These are phyloP conservation scores for Pezicula radicicola DNA, from an alignment of 2,329 filamentous ascomycete genomes.

Conservation along the genomic window DNA sequence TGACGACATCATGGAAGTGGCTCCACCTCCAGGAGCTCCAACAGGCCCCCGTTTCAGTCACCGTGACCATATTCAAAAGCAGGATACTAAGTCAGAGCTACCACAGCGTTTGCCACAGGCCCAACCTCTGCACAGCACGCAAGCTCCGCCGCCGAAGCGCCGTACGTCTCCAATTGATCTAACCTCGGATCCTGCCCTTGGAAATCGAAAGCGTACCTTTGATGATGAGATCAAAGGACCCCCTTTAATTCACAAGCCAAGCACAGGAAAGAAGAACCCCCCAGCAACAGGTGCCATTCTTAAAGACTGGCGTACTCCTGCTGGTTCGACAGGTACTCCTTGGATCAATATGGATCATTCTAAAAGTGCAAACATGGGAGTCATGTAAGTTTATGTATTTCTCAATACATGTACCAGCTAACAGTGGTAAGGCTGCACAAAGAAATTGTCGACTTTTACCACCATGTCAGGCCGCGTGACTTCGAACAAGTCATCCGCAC, in stretches of 20 bases:
- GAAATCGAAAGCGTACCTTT: conserved; percentile 71
- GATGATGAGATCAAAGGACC: conserved; percentile 56
- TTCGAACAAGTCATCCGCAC: conserved; percentile 76
- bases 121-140: conserved; percentile 12
- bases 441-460: conserved; percentile 86
- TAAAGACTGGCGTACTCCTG: conserved; percentile 36
- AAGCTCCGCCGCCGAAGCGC: conserved; percentile 4
- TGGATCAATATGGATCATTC: conserved; percentile 61
- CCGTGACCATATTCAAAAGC: background rate
- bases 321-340: conserved; percentile 47
- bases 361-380: conserved; percentile 47
- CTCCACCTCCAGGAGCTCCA: conserved; percentile 5
- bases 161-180: conserved; percentile 21
- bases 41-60: conserved; percentile 4
- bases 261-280: conserved; percentile 12
- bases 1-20: conserved; percentile 17
- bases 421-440: conserved; percentile 68
- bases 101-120: background rate
- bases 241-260: conserved; percentile 18
- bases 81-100: background rate
- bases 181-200: conserved; percentile 43
- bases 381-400: conserved; percentile 45
- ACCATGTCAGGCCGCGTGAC: conserved; percentile 72
- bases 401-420: conserved; percentile 16
- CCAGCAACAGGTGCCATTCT: conserved; percentile 29